Evolutionary conservation across 768 basidiomycete genomes (phyloP).

Genomic region (Boletus pseudopeckii): DNA sequence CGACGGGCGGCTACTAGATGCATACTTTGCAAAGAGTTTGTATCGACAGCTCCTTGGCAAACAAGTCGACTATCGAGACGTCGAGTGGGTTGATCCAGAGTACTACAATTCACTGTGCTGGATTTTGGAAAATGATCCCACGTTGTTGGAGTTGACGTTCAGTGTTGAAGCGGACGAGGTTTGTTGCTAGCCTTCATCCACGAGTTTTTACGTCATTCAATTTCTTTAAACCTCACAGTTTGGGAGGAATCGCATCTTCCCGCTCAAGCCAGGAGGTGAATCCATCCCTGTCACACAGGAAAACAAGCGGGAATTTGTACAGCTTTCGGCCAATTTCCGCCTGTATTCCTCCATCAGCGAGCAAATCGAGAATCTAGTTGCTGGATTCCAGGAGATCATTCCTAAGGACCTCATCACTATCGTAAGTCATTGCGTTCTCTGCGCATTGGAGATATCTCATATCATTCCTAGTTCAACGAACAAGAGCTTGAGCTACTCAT

Average conservation of each 20-base stretch:
- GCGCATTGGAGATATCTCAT: neutral
- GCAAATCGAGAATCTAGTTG: constrained; percentile 86
- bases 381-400: constrained; percentile 96
- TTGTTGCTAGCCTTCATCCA: constrained; percentile 4
- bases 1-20: constrained; percentile 92
- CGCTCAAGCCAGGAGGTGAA: constrained; percentile 84
- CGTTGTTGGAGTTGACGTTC: constrained; percentile 83
- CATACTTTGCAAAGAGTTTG: constrained; percentile 95
- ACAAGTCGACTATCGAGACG: constrained; percentile 91
- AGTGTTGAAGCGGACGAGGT: constrained; percentile 95
- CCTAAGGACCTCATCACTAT: constrained; percentile 95
- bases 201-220: neutral
- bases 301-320: constrained; percentile 95
- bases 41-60: constrained; percentile 94
- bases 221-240: constrained; percentile 49
- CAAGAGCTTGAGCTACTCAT: constrained; percentile 92
- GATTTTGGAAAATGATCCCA: constrained; percentile 97
- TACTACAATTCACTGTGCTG: constrained; percentile 98
- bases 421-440: constrained; percentile 43
- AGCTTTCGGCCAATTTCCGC: constrained; percentile 91
- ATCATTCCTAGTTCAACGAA: constrained; percentile 72
- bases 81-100: constrained; percentile 97
- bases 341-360: constrained; percentile 92
- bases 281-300: constrained; percentile 88
- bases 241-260: constrained; percentile 83